Evolutionary conservation across 768 basidiomycete genomes (phyloP).

Genomic region (Hygrophorus russula): DNA sequence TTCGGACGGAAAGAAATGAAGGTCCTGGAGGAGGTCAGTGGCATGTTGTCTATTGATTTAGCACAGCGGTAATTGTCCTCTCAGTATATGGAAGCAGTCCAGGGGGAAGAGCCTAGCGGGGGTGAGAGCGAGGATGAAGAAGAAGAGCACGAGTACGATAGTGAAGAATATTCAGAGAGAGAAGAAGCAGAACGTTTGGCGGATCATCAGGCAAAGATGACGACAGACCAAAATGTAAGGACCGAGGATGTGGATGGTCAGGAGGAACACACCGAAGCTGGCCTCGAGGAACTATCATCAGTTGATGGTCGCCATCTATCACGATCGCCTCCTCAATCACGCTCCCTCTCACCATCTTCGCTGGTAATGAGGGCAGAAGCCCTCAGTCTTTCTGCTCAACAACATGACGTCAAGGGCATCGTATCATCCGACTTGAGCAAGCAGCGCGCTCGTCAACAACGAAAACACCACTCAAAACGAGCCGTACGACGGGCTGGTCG

Average conservation of each 20-base stretch:
- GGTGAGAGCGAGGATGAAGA: slow-evolving; percentile 25
- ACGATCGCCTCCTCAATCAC: slow-evolving; percentile 42
- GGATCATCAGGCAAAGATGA: too few species aligned
- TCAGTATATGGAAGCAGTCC: slow-evolving; percentile 59
- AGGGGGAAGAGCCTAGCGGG: slow-evolving; percentile 23
- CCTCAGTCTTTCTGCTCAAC: slow-evolving; percentile 19
- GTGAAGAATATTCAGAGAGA: slow-evolving; percentile 20
- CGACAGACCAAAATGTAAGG: too few species aligned
- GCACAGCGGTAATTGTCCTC: slow-evolving; percentile 12
- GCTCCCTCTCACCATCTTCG: slow-evolving; percentile 31
- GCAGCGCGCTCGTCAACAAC: slow-evolving; percentile 47
- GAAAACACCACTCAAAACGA: slow-evolving; percentile 73
- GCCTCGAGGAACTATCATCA: slow-evolving; percentile 17
- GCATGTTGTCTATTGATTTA: slow-evolving; percentile 11
- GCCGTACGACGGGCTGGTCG: slow-evolving; percentile 51
- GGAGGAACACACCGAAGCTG: neutral
- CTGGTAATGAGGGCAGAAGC: slow-evolving; percentile 30
- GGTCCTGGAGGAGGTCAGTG: slow-evolving; percentile 69
- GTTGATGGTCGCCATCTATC: slow-evolving; percentile 24
- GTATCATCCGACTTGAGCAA: slow-evolving; percentile 55
- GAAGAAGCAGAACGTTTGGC: neutral
- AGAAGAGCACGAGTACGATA: slow-evolving; percentile 17
- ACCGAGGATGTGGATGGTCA: slow-evolving; percentile 9
- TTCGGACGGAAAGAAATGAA: slow-evolving; percentile 80
- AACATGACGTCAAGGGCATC: slow-evolving; percentile 37